A percentile compares a stretch with the other conserved stretches of the same genome.
Conservation (phyloP, 2,329 filamentous ascomycete genomes). For the Samsoniella hepiali region DNA sequence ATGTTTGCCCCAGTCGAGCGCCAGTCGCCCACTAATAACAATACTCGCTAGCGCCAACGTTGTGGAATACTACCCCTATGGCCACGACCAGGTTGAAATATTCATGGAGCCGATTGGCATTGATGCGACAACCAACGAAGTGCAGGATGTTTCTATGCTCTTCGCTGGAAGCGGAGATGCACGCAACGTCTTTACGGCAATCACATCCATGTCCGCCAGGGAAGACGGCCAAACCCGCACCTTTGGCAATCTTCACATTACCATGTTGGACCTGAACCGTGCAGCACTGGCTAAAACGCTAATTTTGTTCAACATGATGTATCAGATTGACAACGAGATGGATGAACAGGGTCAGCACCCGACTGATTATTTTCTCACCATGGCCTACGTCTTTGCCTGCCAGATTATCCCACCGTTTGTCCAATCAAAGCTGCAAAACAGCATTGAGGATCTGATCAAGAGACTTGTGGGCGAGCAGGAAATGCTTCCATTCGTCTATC, state of each 20-base stretch:
- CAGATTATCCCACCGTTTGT: slow-evolving; percentile 23
- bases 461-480: slow-evolving; percentile 19
- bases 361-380: slow-evolving; percentile 18
- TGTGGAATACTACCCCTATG: neutral
- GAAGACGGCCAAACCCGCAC: neutral
- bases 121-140: neutral
- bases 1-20: neutral
- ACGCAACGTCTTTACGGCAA: slow-evolving; percentile 23
- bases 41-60: neutral
- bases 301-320: slow-evolving; percentile 21
- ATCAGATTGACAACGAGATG: slow-evolving; percentile 18
- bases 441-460: slow-evolving; percentile 22
- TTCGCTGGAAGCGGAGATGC: slow-evolving; percentile 27
- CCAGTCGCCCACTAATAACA: neutral
- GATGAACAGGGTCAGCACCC: neutral
- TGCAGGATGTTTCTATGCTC: slow-evolving; percentile 21
- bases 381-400: slow-evolving; percentile 24
- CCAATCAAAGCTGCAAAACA: slow-evolving; percentile 20
- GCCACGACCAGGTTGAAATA: neutral
- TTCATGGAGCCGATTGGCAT: neutral
- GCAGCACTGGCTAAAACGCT: slow-evolving; percentile 25
- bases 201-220: slow-evolving; percentile 10
- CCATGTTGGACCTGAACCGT: slow-evolving; percentile 25
- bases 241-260: slow-evolving; percentile 23
- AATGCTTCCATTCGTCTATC: neutral